Evolutionary conservation across 345 rosid genomes (phyloP), one percentile per base, ranked within the genome.

Genomic region (Aurinia saxatilis): DNA sequence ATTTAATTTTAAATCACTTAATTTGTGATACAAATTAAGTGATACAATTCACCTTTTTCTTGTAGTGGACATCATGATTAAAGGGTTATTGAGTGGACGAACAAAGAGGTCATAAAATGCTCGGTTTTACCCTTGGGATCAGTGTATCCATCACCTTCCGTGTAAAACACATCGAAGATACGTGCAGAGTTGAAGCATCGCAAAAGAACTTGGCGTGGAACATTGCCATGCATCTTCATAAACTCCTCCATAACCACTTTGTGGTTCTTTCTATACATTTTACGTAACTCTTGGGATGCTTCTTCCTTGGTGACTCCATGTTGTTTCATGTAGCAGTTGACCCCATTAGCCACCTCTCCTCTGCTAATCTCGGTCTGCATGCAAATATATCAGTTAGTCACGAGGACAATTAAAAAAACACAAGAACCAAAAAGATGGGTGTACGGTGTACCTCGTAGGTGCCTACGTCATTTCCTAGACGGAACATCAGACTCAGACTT

Each of bases 301-400:
- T 40, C 60, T n/a, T 51, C 60, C 8, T 51, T 52, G 2, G 42
- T 51, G 7, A 64, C 60, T 4, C 60, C 68, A 41, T 40, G 29
- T 40, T 64, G 60, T 14, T 64, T 41, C 60, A 64, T 64, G 34
- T 51, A 64, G 1, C 68, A 51, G 3, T 51, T 64, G 11, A 64
- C 3, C 5, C 68, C 68, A 29, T 52, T 64, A 3, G 51, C 68
- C 3, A 64, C 68, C 10, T 64, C 60, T 30, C 68, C 68, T 51
- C 68, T 64, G 1, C 34, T 18, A 2, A 52, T 50, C 29, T 59
- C 64, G 14, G 6, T 6, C 50, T 58, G 29, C 6, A 23, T 58
- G 29, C 6, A 23, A 40, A 25, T 56, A 1, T 4, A 57, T 23
- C 13, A 40, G 8, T 38, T 39, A 21, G 8, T 37, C 33, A 3